Percentiles rank a stretch among this genome's conserved stretches.
phyloP scores from a whole-genome alignment of 2,329 filamentous ascomycete genomes.

The Aaosphaeria arxii region DNA sequence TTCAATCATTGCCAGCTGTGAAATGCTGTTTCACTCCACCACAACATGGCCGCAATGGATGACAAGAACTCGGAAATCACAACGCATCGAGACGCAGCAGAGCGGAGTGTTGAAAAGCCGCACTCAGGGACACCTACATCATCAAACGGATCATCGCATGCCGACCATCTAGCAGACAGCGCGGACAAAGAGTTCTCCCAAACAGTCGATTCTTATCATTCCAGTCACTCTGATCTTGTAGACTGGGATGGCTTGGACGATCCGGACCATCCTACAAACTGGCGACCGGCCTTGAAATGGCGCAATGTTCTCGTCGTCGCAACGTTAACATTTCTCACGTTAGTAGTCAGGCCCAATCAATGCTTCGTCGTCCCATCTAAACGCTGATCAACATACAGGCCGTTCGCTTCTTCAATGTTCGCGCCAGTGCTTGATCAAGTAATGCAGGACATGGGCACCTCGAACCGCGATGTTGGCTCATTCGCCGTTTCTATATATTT shows the following conservation, averaged over 20 bases:
- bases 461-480: constrained; percentile 24
- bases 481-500: constrained; percentile 38
- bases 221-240: constrained; percentile 15
- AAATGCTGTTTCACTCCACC: no score
- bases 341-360: constrained; percentile 1
- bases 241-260: constrained; percentile 37
- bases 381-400: constrained; percentile 4
- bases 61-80: no score
- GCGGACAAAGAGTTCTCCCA: no score
- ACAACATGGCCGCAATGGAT: no score
- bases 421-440: constrained; percentile 61
- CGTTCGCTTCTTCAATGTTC: constrained; percentile 38
- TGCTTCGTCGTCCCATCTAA: background rate
- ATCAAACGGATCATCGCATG: no score
- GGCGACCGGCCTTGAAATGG: constrained; percentile 35
- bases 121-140: no score
- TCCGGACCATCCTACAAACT: constrained; percentile 29
- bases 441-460: constrained; percentile 28
- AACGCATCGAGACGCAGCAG: no score
- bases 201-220: no score
- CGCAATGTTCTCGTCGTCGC: constrained; percentile 30
- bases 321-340: constrained; percentile 36
- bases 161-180: no score
- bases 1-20: no score
- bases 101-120: no score